Evolutionary conservation across 106 monocot species (phyloP).

Genomic region (Alisma plantagoaquatica): DNA sequence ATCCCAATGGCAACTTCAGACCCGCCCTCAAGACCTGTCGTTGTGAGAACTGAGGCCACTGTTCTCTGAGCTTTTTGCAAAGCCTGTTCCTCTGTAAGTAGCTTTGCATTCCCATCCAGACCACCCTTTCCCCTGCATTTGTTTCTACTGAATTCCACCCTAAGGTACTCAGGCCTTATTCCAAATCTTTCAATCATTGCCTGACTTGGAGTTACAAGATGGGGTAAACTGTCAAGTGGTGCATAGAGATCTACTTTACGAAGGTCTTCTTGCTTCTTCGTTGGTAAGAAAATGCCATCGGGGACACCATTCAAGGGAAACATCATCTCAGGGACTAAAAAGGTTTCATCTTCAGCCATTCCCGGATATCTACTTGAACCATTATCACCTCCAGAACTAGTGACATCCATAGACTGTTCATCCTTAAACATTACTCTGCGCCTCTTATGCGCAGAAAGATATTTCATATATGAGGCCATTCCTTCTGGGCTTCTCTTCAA

Average conservation of each 20-base stretch:
- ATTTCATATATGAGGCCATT: constrained; percentile 60
- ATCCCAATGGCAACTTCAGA: constrained; percentile 52
- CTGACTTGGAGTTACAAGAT: constrained; percentile 51
- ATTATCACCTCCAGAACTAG: constrained; percentile 17
- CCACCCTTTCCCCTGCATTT: constrained; percentile 78
- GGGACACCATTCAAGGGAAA: constrained; percentile 88
- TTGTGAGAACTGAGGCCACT: constrained; percentile 34
- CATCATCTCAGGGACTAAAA: constrained; percentile 71
- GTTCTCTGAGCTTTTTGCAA: constrained; percentile 39
- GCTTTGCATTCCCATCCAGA: constrained; percentile 33
- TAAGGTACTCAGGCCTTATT: constrained; percentile 80
- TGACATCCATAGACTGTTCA: constrained; percentile 5
- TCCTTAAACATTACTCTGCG: constrained; percentile 38
- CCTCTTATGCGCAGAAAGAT: constrained; percentile 45
- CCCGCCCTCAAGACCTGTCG: constrained; percentile 59
- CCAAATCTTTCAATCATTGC: constrained; percentile 99
- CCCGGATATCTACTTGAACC: constrained; percentile 23
- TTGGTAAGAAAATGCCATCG: constrained; percentile 46
- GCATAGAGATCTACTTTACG: constrained; percentile 54
- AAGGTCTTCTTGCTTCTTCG: constrained; percentile 22
- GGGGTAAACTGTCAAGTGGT: constrained; percentile 85
- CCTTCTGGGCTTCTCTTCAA: constrained; percentile 74
- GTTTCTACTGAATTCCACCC: constrained; percentile 39
- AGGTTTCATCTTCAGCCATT: constrained; percentile 35
- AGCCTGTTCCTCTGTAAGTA: constrained; percentile 62